Conservation (phyloP, 2,329 filamentous ascomycete genomes). For the Aureobasidium sp. region DNA sequence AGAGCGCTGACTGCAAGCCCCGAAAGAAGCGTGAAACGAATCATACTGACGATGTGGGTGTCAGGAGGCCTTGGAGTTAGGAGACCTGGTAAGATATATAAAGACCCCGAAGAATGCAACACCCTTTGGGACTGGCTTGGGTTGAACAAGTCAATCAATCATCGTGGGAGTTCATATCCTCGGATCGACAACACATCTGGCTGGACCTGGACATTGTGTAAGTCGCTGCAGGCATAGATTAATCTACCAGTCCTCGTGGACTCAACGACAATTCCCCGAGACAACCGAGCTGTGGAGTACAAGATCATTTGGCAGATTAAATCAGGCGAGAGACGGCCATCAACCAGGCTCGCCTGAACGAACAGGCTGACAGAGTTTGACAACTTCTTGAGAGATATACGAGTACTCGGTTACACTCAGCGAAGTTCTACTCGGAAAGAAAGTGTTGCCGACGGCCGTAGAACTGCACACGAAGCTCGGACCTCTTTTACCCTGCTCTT, state of each 20-base stretch:
- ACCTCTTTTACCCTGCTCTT: background rate
- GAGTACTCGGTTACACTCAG: background rate
- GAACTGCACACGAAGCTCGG: background rate
- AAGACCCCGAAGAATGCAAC: background rate
- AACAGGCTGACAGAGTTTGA: background rate
- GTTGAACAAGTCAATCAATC: too few species aligned
- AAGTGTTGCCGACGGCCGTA: background rate
- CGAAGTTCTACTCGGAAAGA: background rate
- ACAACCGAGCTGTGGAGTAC: background rate
- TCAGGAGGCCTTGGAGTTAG: background rate
- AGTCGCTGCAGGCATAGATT: background rate
- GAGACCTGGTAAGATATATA: background rate
- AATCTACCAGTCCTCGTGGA: background rate
- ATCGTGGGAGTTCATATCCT: background rate
- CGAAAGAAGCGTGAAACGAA: background rate
- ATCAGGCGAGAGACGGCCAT: background rate
- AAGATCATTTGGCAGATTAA: background rate
- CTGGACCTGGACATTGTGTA: background rate
- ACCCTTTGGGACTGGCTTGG: too few species aligned
- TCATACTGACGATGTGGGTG: background rate
- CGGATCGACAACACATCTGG: background rate
- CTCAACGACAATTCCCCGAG: background rate
- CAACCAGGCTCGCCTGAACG: background rate
- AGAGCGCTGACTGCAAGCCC: background rate
- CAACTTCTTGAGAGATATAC: background rate